Evolutionary conservation across 208 protist genomes (phyloP).

Genomic region (Leishmania tarentolae): DNA sequence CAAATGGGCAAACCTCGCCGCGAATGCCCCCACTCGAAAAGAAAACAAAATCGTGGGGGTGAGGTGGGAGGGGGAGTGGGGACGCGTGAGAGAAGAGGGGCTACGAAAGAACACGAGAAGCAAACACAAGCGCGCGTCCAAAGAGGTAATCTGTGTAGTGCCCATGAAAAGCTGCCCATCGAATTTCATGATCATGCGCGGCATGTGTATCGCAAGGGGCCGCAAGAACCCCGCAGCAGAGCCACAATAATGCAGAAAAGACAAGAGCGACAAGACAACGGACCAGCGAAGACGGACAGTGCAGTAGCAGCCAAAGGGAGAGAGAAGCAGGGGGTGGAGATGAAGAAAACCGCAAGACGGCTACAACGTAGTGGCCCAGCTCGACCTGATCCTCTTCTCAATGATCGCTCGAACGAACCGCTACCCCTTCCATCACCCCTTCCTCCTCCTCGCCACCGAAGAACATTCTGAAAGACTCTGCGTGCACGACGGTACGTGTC

Average conservation of each 20-base stretch:
- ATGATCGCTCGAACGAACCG: no score
- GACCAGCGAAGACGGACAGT: not conserved
- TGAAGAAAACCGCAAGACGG: no score
- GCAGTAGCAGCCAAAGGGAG: not conserved
- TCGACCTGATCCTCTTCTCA: no score
- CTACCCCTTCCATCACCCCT: no score
- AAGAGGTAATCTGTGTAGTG: not conserved
- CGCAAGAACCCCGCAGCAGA: not conserved
- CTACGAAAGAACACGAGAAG: not conserved
- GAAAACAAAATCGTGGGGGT: not conserved
- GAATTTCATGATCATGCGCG: not conserved
- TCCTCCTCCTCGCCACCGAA: no score
- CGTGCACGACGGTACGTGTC: no score
- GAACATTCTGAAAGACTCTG: no score
- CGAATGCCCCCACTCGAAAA: not conserved
- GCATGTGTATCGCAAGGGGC: not conserved
- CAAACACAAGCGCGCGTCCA: not conserved
- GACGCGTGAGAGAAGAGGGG: not conserved
- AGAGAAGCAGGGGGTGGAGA: not conserved
- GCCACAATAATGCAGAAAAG: not conserved
- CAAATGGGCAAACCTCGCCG: not conserved
- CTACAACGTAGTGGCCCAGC: no score
- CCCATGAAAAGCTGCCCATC: not conserved
- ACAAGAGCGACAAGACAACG: not conserved
- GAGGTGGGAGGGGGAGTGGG: not conserved